Evolutionary conservation across 257 asterid species (phyloP).

Genomic region (Anisodus acutangulus): DNA sequence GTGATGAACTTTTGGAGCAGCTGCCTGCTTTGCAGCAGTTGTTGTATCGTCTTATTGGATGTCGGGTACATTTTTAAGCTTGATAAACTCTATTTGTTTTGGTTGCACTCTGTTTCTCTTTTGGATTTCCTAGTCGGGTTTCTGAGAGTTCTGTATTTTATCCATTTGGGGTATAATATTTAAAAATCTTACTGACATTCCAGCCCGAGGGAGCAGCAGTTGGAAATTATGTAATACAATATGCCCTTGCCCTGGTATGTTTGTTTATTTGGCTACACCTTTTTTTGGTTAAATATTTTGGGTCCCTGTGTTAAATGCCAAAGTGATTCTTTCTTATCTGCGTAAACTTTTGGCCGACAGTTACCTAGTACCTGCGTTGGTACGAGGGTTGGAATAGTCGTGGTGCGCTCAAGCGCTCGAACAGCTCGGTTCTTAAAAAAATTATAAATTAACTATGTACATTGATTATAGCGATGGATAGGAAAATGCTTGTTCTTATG

Average conservation of each 20-base stretch:
- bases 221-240: conserved; percentile 78
- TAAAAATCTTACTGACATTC: conserved; percentile 31
- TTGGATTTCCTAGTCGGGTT: background rate
- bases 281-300: background rate
- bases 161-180: conserved; percentile 24
- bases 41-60: conserved; percentile 87
- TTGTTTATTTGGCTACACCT: conserved; percentile 15
- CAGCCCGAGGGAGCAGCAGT: conserved; percentile 99
- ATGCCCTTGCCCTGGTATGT: conserved; percentile 91
- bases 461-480: background rate
- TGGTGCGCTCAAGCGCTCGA: background rate
- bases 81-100: background rate
- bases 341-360: background rate
- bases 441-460: background rate
- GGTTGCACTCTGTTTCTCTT: background rate
- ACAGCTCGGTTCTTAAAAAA: background rate
- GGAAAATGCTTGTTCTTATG: background rate
- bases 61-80: conserved; percentile 69
- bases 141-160: conserved; percentile 23
- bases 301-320: background rate
- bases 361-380: background rate
- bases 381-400: background rate
- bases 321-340: background rate
- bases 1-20: conserved; percentile 88
- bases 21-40: conserved; percentile 94